These are phyloP conservation scores for Wickerhamiella cacticola DNA, from an alignment of 805 yeast genomes.

Conservation along the genomic window DNA sequence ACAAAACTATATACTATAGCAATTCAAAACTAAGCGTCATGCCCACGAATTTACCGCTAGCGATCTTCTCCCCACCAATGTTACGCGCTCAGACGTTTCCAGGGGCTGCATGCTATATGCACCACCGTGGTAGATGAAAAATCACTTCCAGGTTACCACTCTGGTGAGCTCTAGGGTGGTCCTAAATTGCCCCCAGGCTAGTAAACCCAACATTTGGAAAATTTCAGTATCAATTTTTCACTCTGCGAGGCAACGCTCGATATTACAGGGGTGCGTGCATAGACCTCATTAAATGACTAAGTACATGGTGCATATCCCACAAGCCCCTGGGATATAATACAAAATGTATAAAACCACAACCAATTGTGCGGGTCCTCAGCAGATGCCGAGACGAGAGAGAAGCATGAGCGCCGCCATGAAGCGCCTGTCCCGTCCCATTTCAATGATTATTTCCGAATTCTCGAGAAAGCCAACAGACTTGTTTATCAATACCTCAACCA, in stretches of 20 bases:
- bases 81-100: conserved; percentile 1
- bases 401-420: conserved; percentile 4
- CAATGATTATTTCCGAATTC: conserved; percentile 8
- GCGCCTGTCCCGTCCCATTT: conserved; percentile 9
- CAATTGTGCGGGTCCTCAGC: background rate
- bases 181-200: too few species aligned
- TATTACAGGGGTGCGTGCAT: conserved; percentile 2
- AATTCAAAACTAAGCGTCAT: background rate
- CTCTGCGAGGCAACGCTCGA: background rate
- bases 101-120: conserved; percentile 2
- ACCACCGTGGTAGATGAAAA: background rate
- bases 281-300: conserved; percentile 9
- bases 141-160: background rate
- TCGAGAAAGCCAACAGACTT: background rate
- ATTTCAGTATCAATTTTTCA: background rate
- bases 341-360: background rate
- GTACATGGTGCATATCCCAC: background rate
- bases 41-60: background rate
- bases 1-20: too few species aligned
- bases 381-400: conserved; percentile 4
- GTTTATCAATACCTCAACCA: background rate
- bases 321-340: background rate
- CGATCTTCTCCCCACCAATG: background rate
- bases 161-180: too few species aligned
- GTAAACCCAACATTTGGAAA: background rate